A percentile compares a stretch with the other conserved stretches of the same genome.
phyloP scores from a whole-genome alignment of 768 basidiomycete species.

The Pleurotus ostreatus region DNA sequence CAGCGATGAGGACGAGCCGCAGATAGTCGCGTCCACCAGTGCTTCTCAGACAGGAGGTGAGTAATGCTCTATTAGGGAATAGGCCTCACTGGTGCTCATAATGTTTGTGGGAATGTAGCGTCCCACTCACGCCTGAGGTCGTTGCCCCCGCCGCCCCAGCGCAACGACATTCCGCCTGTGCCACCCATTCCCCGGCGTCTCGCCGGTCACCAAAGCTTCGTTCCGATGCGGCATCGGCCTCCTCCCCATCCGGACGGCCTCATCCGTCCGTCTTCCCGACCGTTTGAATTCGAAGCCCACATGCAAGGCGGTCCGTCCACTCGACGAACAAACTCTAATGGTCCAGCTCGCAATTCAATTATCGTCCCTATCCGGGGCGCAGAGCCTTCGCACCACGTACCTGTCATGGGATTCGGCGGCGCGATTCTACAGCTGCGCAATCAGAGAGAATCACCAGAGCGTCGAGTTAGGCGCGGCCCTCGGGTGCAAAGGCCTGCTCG shows the following conservation, averaged over 20 bases:
- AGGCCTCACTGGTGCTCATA: neutral
- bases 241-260: constrained; percentile 32
- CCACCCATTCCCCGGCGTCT: constrained; percentile 42
- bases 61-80: neutral
- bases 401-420: constrained; percentile 63
- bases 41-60: constrained; percentile 7
- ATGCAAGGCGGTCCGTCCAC: constrained; percentile 15
- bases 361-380: constrained; percentile 23
- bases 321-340: constrained; percentile 9
- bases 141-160: constrained; percentile 44
- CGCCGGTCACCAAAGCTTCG: constrained; percentile 28
- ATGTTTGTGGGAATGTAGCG: constrained; percentile 5
- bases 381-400: constrained; percentile 51
- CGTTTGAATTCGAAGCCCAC: constrained; percentile 47
- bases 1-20: constrained; percentile 32
- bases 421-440: constrained; percentile 25
- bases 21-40: constrained; percentile 15
- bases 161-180: constrained; percentile 47
- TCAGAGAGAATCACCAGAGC: neutral
- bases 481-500: neutral
- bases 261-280: constrained; percentile 46
- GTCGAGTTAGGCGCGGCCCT: neutral
- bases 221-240: constrained; percentile 32
- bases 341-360: constrained; percentile 19
- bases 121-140: constrained; percentile 29